A percentile compares a stretch with the other conserved stretches of the same genome.
These are phyloP conservation scores for Glutinoglossum americanum DNA, from an alignment of 495 filamentous ascomycete species.

Conservation along the genomic window DNA sequence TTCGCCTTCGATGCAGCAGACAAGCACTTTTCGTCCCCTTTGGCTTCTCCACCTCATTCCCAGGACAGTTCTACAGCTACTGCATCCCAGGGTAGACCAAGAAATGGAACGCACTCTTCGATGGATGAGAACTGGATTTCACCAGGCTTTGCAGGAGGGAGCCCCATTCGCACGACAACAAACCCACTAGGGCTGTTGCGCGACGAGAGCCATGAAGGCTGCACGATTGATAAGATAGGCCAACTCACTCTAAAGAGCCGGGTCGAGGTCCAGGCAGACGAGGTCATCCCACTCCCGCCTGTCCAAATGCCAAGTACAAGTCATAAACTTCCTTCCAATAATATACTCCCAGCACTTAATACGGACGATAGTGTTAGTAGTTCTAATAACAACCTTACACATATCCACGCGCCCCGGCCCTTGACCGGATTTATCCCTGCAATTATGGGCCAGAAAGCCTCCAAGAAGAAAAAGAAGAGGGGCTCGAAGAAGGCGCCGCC, in stretches of 20 bases:
- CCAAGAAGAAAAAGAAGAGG: constrained; percentile 30
- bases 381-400: not conserved
- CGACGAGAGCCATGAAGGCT: not conserved
- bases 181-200: not conserved
- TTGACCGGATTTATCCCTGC: not conserved
- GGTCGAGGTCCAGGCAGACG: not conserved
- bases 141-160: not conserved
- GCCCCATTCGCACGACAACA: not conserved
- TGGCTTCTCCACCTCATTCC: not conserved
- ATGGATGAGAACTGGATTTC: constrained; percentile 3
- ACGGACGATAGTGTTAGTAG: not conserved
- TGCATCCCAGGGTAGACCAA: not conserved
- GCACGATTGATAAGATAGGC: not conserved
- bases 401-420: not conserved
- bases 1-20: constrained; percentile 6
- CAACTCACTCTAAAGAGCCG: not conserved
- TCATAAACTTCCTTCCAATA: not conserved
- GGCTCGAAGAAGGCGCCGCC: constrained; percentile 25
- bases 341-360: constrained; percentile 1
- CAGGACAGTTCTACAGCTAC: not conserved
- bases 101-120: not conserved
- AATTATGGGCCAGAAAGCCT: constrained; percentile 8
- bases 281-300: too few relatives aligned
- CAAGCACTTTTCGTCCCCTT: constrained; percentile 3
- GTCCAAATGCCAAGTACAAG: not conserved